Percentiles rank a stretch among this genome's conserved stretches.
These are phyloP conservation scores for Noccaea caerulescens DNA, from an alignment of 345 rosid species.

Conservation along the genomic window DNA sequence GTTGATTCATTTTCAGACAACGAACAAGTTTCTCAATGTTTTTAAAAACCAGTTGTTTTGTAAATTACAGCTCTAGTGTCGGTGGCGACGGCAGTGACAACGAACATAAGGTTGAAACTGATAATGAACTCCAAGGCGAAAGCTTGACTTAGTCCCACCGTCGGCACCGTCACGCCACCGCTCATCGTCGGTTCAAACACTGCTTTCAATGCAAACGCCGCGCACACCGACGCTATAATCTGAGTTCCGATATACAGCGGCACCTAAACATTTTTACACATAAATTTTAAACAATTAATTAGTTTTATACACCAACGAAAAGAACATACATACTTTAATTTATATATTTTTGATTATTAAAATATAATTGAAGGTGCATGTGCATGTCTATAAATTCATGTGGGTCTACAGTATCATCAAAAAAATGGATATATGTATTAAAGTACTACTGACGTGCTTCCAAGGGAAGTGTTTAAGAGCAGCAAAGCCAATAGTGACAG, in stretches of 20 bases:
- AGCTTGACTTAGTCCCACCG: conserved; percentile 62
- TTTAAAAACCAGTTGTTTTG: neutral
- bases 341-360: neutral
- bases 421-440: neutral
- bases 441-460: conserved; percentile 49
- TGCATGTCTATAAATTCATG: conserved; percentile 28
- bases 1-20: neutral
- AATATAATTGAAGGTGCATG: conserved; percentile 19
- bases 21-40: no score
- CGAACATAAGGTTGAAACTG: conserved; percentile 90
- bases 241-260: conserved; percentile 78
- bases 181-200: conserved; percentile 71
- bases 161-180: conserved; percentile 85
- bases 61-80: conserved; percentile 81
- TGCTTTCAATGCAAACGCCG: conserved; percentile 70
- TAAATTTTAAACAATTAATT: no score
- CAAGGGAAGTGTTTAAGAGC: conserved; percentile 82
- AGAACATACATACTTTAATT: neutral
- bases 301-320: neutral
- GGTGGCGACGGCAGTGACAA: conserved; percentile 90
- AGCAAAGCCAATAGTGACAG: conserved; percentile 76
- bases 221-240: conserved; percentile 68
- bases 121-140: conserved; percentile 87
- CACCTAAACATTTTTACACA: conserved; percentile 48
- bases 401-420: conserved; percentile 6